A percentile compares a stretch with the other conserved stretches of the same genome.
Evolutionary conservation across 78 protist genomes (phyloP).

Genomic region (slime mould (Dictyostelium discoideum)): dicty_2.7 NC_007089.4:4142501-4143000

Average conservation of each 20-base stretch:
- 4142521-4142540: neutral
- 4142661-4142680: slow-evolving; percentile 27
- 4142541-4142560: slow-evolving; percentile 40
- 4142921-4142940: slow-evolving; percentile 24
- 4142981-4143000: slow-evolving; percentile 1
- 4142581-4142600: slow-evolving; percentile 63
- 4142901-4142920: slow-evolving; percentile 74
- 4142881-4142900: slow-evolving; percentile 76
- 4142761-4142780: slow-evolving; percentile 10
- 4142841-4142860: slow-evolving; percentile 58
- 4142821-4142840: slow-evolving; percentile 52
- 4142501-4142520: slow-evolving; percentile 36
- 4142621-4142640: slow-evolving; percentile 54
- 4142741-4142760: slow-evolving; percentile 64
- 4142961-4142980: slow-evolving; percentile 84
- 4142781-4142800: slow-evolving; percentile 34
- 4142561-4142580: slow-evolving; percentile 81
- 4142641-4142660: neutral
- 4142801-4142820: slow-evolving; percentile 83
- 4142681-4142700: slow-evolving; percentile 17
- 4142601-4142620: slow-evolving; percentile 40
- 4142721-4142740: slow-evolving; percentile 79
- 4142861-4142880: slow-evolving; percentile 44
- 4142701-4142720: slow-evolving; percentile 51
- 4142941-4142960: slow-evolving; percentile 79